These are phyloP conservation scores for Thermomyces lanuginosus DNA, from an alignment of 2,329 filamentous ascomycete species.

Conservation along the genomic window DNA sequence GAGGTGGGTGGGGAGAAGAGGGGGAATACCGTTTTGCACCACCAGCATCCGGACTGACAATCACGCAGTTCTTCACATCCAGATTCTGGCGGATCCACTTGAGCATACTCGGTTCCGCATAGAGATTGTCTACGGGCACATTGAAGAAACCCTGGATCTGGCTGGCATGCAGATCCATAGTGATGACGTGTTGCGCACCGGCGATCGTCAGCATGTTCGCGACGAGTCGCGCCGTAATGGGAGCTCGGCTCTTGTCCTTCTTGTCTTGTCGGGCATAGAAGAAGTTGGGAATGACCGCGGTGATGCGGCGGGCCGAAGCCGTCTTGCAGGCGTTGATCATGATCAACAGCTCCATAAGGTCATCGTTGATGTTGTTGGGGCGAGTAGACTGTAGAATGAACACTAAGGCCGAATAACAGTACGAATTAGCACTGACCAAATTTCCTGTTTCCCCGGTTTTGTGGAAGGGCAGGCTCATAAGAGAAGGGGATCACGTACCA, in stretches of 20 bases:
- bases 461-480: conserved; percentile 1
- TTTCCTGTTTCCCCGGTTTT: no score
- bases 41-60: conserved; percentile 87
- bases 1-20: not conserved
- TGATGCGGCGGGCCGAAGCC: conserved; percentile 75
- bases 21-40: conserved; percentile 59
- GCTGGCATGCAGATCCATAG: conserved; percentile 86
- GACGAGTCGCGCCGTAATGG: conserved; percentile 88
- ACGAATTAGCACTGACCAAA: conserved; percentile 3
- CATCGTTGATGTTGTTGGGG: conserved; percentile 93
- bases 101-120: conserved; percentile 82
- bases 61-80: conserved; percentile 66
- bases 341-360: conserved; percentile 93
- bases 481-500: conserved; percentile 34
- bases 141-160: conserved; percentile 97
- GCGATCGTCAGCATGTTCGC: conserved; percentile 96
- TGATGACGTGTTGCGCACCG: conserved; percentile 84
- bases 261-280: conserved; percentile 95
- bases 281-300: conserved; percentile 89
- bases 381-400: conserved; percentile 94
- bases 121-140: conserved; percentile 62
- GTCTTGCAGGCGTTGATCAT: conserved; percentile 94
- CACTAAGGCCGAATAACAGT: conserved; percentile 34
- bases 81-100: conserved; percentile 84
- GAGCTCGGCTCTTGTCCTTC: conserved; percentile 90